A percentile compares a stretch with the other conserved stretches of the same genome.
phyloP scores from a whole-genome alignment of 208 protist genomes.

The Crithidia mellificae region DNA sequence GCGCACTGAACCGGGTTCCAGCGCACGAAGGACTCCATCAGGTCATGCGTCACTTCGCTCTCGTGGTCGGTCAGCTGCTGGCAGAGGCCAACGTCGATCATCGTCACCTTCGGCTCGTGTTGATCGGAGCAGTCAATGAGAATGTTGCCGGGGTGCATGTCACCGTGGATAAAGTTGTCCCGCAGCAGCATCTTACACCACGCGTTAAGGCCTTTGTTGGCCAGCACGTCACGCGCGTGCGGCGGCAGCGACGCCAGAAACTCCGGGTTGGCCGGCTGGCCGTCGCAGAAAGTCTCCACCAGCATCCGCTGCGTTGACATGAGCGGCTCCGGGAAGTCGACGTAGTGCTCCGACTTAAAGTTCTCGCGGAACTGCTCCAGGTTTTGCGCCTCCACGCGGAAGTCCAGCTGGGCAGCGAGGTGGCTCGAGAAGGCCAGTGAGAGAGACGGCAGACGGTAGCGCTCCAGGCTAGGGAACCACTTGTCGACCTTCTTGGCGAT shows the following conservation, averaged over 20 bases:
- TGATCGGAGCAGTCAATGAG: constrained; percentile 81
- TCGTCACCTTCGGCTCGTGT: constrained; percentile 73
- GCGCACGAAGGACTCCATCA: constrained; percentile 89
- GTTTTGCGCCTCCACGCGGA: constrained; percentile 89
- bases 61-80: constrained; percentile 81
- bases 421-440: constrained; percentile 76
- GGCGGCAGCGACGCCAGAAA: constrained; percentile 74
- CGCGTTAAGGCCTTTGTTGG: constrained; percentile 87
- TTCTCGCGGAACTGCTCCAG: constrained; percentile 83
- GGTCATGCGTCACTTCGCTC: constrained; percentile 52
- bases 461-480: constrained; percentile 29
- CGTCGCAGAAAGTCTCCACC: constrained; percentile 89
- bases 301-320: constrained; percentile 83
- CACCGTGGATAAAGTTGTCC: constrained; percentile 92
- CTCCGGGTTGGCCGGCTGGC: constrained; percentile 74
- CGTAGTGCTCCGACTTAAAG: constrained; percentile 74
- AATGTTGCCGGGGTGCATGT: constrained; percentile 94
- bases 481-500: constrained; percentile 35
- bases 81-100: constrained; percentile 90
- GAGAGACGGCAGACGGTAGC: constrained; percentile 67
- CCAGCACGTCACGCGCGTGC: constrained; percentile 80
- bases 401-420: constrained; percentile 88
- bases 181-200: constrained; percentile 92
- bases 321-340: constrained; percentile 83
- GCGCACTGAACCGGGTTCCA: constrained; percentile 77